These are phyloP conservation scores for Paulownia fortunei DNA, from an alignment of 257 asterid genomes.

Conservation along the genomic window DNA sequence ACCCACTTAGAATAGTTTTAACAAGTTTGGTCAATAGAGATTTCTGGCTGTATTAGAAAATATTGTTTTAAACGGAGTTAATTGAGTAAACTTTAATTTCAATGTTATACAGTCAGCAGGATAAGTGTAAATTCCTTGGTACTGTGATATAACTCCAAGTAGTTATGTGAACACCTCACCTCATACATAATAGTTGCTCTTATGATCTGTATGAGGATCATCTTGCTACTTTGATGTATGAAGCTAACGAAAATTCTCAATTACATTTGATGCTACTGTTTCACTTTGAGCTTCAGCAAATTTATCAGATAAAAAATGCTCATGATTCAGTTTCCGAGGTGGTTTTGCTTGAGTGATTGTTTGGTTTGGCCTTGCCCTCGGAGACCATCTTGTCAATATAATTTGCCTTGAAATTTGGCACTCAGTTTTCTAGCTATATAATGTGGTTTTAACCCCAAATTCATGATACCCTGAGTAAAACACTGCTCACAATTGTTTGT, in stretches of 20 bases:
- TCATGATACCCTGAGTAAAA: constrained; percentile 7
- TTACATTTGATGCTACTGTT: constrained; percentile 9
- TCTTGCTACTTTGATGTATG: constrained; percentile 11
- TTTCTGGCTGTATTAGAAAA: neutral
- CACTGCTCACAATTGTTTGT: constrained; percentile 16
- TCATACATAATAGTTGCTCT: neutral
- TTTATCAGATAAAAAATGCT: constrained; percentile 19
- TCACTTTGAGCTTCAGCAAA: constrained; percentile 22
- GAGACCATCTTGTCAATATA: constrained; percentile 9
- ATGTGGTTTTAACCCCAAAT: constrained; percentile 18
- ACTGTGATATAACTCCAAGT: neutral
- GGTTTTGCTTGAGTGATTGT: constrained; percentile 10
- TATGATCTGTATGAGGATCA: constrained; percentile 8
- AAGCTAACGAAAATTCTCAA: neutral
- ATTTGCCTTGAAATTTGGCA: neutral
- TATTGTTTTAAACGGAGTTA: neutral
- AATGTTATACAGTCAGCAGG: neutral
- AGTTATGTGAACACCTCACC: neutral
- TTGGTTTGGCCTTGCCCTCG: neutral
- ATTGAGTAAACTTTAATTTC: neutral
- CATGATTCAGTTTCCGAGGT: constrained; percentile 11
- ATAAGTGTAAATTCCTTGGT: neutral
- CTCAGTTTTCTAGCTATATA: constrained; percentile 10
- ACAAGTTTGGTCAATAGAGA: neutral
- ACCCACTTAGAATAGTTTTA: neutral